Conservation (phyloP, 257 asterid species). For the Dorcoceras hygrometricum region DNA sequence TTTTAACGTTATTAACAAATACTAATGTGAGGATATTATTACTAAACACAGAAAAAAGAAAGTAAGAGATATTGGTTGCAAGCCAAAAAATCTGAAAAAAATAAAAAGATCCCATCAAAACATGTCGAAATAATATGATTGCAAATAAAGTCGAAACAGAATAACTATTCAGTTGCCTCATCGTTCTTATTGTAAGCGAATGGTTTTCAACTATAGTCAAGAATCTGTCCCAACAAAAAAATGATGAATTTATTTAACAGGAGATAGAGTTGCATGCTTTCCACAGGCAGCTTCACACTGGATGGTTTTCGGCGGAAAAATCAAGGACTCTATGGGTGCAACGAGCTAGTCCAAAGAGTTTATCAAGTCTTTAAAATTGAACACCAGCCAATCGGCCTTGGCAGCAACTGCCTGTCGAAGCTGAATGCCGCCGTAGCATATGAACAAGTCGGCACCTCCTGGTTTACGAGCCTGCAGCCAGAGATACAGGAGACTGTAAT, state of each 20-base stretch:
- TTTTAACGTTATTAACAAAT: too few relatives aligned
- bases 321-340: slow-evolving; percentile 2
- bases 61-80: background rate
- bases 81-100: background rate
- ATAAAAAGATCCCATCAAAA: background rate
- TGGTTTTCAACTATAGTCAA: too few relatives aligned
- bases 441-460: slow-evolving; percentile 85
- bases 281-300: background rate
- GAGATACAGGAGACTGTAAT: background rate
- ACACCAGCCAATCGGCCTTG: slow-evolving; percentile 90
- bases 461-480: slow-evolving; percentile 72
- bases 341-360: slow-evolving; percentile 49
- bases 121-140: background rate
- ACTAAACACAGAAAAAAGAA: too few relatives aligned
- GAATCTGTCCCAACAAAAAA: too few relatives aligned
- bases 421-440: slow-evolving; percentile 85
- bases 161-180: too few relatives aligned
- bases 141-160: background rate
- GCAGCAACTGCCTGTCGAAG: slow-evolving; percentile 79
- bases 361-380: slow-evolving; percentile 65
- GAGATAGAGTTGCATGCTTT: background rate
- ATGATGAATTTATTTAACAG: background rate
- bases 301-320: background rate
- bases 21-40: too few relatives aligned
- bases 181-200: background rate